Evolutionary conservation across 2,329 filamentous ascomycete species (phyloP).

Genomic region (Colletotrichum lentis): DNA sequence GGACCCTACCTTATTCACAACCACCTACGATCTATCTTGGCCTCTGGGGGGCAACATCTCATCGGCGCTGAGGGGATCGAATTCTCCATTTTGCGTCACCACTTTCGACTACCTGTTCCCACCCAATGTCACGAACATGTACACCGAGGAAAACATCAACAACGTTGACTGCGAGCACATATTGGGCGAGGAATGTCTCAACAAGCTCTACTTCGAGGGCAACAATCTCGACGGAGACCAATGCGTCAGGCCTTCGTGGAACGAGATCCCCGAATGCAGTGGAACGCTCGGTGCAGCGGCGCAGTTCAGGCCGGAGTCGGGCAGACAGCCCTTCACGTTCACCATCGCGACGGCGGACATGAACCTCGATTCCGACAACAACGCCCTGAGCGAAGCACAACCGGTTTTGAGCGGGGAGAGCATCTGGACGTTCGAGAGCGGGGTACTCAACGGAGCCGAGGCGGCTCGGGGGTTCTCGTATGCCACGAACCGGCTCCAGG

Average conservation of each 20-base stretch:
- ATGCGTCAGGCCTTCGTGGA: not conserved
- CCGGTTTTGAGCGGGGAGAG: conserved; percentile 4
- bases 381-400: not conserved
- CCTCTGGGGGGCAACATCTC: conserved; percentile 12
- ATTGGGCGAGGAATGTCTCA: conserved; percentile 13
- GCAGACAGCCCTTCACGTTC: not conserved
- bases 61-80: not conserved
- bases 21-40: conserved; percentile 23
- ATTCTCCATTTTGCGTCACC: conserved; percentile 23
- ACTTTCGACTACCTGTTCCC: conserved; percentile 24
- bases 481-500: conserved; percentile 8
- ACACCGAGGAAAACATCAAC: not conserved
- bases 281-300: not conserved
- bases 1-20: conserved; percentile 10
- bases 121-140: conserved; percentile 29
- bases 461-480: not conserved
- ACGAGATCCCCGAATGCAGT: conserved; percentile 8
- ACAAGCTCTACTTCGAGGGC: not conserved
- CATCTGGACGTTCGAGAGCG: conserved; percentile 5
- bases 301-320: not conserved
- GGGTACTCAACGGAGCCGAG: not conserved
- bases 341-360: not conserved
- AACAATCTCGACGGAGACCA: not conserved
- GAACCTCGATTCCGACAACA: not conserved
- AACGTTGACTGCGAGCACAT: conserved; percentile 14